Evolutionary conservation across 1,284 basidiomycete genomes (phyloP).

Genomic region (Pholiota adiposa): DNA sequence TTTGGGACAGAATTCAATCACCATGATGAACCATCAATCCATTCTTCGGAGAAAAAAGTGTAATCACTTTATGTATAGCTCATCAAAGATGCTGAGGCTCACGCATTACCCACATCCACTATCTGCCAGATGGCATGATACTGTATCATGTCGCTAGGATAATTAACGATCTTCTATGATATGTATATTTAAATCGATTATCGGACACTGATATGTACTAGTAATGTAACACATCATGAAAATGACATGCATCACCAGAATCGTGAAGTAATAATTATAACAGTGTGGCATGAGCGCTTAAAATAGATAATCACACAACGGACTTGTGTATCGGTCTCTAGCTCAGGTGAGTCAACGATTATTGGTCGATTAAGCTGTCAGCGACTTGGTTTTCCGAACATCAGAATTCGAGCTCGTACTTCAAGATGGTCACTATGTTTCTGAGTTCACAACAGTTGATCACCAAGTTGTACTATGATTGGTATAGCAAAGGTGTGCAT

Average conservation of each 20-base stretch:
- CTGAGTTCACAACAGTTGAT: neutral
- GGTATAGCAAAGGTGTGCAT: too few species aligned
- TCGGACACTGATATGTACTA: neutral
- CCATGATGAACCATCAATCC: slow-evolving; percentile 15
- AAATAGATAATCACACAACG: neutral
- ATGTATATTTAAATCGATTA: neutral
- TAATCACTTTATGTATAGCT: neutral
- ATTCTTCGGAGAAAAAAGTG: slow-evolving; percentile 9
- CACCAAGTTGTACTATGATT: neutral
- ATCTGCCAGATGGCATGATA: slow-evolving; percentile 1
- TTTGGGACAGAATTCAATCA: slow-evolving; percentile 19
- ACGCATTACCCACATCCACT: neutral
- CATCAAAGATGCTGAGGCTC: neutral
- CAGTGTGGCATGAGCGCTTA: neutral
- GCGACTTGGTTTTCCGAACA: neutral
- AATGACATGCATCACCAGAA: neutral
- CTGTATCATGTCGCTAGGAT: slow-evolving; percentile 2
- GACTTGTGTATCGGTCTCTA: too few species aligned
- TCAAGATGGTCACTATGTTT: neutral
- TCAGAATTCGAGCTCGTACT: neutral
- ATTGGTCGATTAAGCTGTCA: too few species aligned
- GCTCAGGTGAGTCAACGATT: too few species aligned
- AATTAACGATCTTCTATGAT: neutral
- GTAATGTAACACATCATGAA: neutral
- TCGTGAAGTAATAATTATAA: too few species aligned